Conservation (phyloP, 495 filamentous ascomycete genomes). For the Neurospora cerealis region DNA sequence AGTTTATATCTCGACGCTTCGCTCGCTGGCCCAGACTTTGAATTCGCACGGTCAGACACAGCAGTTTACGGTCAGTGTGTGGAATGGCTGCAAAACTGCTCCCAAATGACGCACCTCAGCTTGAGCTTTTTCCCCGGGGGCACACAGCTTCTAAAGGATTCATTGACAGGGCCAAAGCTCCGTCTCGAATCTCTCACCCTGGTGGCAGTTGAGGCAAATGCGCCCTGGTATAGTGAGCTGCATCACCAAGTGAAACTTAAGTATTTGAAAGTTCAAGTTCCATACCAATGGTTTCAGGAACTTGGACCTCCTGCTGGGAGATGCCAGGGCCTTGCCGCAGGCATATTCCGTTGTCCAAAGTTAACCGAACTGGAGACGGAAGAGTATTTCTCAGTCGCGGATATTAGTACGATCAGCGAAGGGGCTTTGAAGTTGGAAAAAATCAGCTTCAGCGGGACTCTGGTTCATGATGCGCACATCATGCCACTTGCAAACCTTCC, state of each 20-base stretch:
- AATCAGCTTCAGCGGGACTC: conserved; percentile 44
- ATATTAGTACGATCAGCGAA: conserved; percentile 11
- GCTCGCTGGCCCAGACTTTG: conserved; percentile 8
- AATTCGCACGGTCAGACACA: background rate
- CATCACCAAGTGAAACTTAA: conserved; percentile 15
- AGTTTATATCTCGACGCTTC: conserved; percentile 21
- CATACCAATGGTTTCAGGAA: conserved; percentile 42
- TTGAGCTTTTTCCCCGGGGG: conserved; percentile 42
- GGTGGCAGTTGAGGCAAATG: conserved; percentile 2
- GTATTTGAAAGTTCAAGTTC: conserved; percentile 34
- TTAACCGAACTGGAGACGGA: conserved; percentile 21
- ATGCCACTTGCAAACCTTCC: conserved; percentile 26
- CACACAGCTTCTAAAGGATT: conserved; percentile 40
- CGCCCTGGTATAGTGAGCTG: conserved; percentile 15
- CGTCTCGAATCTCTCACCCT: conserved; percentile 17
- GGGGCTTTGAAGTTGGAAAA: conserved; percentile 42
- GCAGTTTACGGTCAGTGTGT: conserved; percentile 40
- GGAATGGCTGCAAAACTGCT: conserved; percentile 47
- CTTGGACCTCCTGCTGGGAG: background rate
- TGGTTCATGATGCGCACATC: conserved; percentile 42
- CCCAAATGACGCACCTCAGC: conserved; percentile 38
- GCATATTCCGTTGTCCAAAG: conserved; percentile 32
- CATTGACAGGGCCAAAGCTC: conserved; percentile 29
- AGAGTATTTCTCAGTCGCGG: conserved; percentile 6
- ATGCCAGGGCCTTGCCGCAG: conserved; percentile 25